Evolutionary conservation across 805 yeast genomes (phyloP).

Genomic region (Yamadazyma sp.): DNA sequence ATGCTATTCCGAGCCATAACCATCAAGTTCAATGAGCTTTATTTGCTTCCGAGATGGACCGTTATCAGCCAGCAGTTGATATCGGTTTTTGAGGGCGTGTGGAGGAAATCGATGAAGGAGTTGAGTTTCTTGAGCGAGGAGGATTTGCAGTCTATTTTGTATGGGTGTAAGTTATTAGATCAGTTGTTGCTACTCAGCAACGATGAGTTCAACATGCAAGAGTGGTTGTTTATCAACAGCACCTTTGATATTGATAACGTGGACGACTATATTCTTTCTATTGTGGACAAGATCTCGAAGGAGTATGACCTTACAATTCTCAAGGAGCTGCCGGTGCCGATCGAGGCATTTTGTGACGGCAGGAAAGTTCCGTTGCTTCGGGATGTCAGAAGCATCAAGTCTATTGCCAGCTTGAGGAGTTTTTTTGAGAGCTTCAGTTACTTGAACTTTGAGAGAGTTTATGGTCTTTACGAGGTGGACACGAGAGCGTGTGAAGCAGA

Average conservation of each 20-base stretch:
- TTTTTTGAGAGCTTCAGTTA: constrained; percentile 69
- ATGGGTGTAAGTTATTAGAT: constrained; percentile 79
- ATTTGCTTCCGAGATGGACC: constrained; percentile 70
- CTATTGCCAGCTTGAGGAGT: constrained; percentile 50
- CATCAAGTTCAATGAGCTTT: constrained; percentile 60
- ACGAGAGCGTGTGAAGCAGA: constrained; percentile 52
- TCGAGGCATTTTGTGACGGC: constrained; percentile 30
- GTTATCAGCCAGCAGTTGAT: constrained; percentile 62
- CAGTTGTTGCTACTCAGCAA: constrained; percentile 61
- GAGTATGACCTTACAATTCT: constrained; percentile 29
- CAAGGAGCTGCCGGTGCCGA: constrained; percentile 38
- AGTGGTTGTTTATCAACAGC: constrained; percentile 84
- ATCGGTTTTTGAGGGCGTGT: constrained; percentile 36
- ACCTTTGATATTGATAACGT: constrained; percentile 54
- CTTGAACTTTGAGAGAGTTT: constrained; percentile 63
- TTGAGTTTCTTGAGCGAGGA: constrained; percentile 29
- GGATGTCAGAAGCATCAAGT: constrained; percentile 40
- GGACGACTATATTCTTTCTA: constrained; percentile 30
- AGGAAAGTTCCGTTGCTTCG: constrained; percentile 44
- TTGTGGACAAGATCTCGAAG: constrained; percentile 49
- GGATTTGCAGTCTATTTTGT: constrained; percentile 45
- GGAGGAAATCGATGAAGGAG: constrained; percentile 25
- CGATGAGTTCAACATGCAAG: constrained; percentile 75
- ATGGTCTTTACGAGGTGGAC: constrained; percentile 43
- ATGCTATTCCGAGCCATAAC: constrained; percentile 64